Evolutionary conservation across 2,329 filamentous ascomycete species (phyloP).

Genomic region (Pseudogymnoascus sp.): DNA sequence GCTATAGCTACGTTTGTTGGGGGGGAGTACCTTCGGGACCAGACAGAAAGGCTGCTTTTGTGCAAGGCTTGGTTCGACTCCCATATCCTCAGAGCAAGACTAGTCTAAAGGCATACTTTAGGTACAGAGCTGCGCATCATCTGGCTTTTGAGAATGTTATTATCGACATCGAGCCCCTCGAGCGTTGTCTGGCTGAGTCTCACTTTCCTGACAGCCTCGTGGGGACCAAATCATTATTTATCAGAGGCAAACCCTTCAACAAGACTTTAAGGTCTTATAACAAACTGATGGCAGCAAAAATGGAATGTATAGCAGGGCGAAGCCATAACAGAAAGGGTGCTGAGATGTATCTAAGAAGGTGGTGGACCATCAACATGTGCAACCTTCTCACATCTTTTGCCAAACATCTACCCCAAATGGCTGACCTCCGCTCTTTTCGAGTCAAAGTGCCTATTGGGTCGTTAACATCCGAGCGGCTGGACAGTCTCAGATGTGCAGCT

Average conservation of each 20-base stretch:
- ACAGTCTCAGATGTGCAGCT: background rate
- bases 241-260: background rate
- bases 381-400: background rate
- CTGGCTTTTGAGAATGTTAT: background rate
- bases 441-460: background rate
- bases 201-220: background rate
- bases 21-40: background rate
- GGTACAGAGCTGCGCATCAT: conserved; percentile 5
- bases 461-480: background rate
- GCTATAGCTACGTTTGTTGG: background rate
- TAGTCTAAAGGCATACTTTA: background rate
- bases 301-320: background rate
- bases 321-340: background rate
- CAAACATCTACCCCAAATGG: background rate
- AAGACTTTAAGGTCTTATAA: background rate
- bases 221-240: background rate
- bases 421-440: background rate
- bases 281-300: background rate
- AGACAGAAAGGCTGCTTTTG: background rate
- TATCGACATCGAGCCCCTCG: background rate
- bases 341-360: background rate
- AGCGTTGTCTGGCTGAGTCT: background rate
- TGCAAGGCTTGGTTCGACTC: conserved; percentile 12
- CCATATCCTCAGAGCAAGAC: background rate
- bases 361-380: conserved; percentile 5